These are phyloP conservation scores for Talaromyces liani DNA, from an alignment of 495 filamentous ascomycete genomes.

Conservation along the genomic window DNA sequence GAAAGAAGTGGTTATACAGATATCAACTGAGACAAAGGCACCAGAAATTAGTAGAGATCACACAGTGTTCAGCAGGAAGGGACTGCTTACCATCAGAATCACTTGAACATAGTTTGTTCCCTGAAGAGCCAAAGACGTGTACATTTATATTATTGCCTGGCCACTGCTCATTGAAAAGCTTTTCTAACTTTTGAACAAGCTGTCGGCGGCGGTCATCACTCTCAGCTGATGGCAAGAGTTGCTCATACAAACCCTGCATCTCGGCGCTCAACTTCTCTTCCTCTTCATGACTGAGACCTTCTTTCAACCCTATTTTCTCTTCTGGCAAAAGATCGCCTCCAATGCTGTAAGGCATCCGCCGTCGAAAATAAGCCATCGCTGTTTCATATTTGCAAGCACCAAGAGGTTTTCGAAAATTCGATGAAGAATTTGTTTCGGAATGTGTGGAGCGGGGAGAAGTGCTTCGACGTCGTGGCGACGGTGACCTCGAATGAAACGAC, in stretches of 20 bases:
- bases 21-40: slow-evolving; percentile 63
- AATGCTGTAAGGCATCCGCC: slow-evolving; percentile 89
- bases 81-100: slow-evolving; percentile 81
- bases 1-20: slow-evolving; percentile 89
- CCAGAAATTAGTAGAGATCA: not conserved
- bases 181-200: slow-evolving; percentile 80
- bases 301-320: slow-evolving; percentile 56
- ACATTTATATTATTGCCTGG: slow-evolving; percentile 85
- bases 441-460: slow-evolving; percentile 86
- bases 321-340: slow-evolving; percentile 66
- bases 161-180: slow-evolving; percentile 81
- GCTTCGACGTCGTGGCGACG: slow-evolving; percentile 70
- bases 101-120: slow-evolving; percentile 89
- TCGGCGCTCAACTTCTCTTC: slow-evolving; percentile 71
- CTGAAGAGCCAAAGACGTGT: slow-evolving; percentile 93
- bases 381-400: slow-evolving; percentile 78
- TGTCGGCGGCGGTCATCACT: slow-evolving; percentile 66
- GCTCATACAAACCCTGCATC: slow-evolving; percentile 76
- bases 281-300: slow-evolving; percentile 62
- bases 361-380: slow-evolving; percentile 58
- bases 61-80: not conserved
- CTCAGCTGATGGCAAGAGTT: slow-evolving; percentile 72
- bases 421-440: slow-evolving; percentile 73
- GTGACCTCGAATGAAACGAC: slow-evolving; percentile 77
- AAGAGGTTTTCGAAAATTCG: slow-evolving; percentile 53